Percentiles rank a stretch among this genome's conserved stretches.
These are phyloP conservation scores for Calocybe gangraenosa DNA, from an alignment of 768 basidiomycete species.

Conservation along the genomic window DNA sequence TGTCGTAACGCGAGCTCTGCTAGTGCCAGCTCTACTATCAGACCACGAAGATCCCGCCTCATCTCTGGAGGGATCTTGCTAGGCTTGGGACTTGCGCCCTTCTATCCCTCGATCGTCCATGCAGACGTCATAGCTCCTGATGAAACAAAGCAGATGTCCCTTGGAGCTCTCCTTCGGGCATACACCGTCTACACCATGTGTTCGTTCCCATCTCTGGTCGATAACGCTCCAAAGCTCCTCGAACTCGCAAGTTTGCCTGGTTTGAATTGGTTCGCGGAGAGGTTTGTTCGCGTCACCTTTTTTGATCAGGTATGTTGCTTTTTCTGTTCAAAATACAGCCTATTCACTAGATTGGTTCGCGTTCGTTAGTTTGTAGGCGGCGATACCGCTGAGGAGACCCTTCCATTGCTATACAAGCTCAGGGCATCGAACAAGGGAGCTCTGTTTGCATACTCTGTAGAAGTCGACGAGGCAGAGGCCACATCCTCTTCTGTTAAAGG, in stretches of 20 bases:
- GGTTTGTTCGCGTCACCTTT: conserved; percentile 74
- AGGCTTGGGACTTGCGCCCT: conserved; percentile 12
- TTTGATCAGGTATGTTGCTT: conserved; percentile 64
- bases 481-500: conserved; percentile 20
- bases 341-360: conserved; percentile 1
- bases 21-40: neutral
- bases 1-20: conserved; percentile 9
- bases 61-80: conserved; percentile 13
- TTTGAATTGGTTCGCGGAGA: conserved; percentile 59
- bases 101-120: conserved; percentile 9
- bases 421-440: conserved; percentile 68
- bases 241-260: conserved; percentile 52
- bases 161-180: conserved; percentile 53
- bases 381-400: conserved; percentile 66
- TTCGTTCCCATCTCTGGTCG: conserved; percentile 73
- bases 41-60: conserved; percentile 4
- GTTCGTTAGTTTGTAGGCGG: conserved; percentile 85
- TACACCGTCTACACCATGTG: conserved; percentile 83
- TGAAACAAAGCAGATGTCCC: conserved; percentile 17
- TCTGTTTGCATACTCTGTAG: conserved; percentile 81
- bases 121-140: conserved; percentile 13
- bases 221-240: conserved; percentile 67
- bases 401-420: conserved; percentile 60
- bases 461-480: conserved; percentile 65
- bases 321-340: neutral